Base-by-base conservation (phyloP, 1,284 basidiomycete species). In the Inonotus hispidus region DNA sequence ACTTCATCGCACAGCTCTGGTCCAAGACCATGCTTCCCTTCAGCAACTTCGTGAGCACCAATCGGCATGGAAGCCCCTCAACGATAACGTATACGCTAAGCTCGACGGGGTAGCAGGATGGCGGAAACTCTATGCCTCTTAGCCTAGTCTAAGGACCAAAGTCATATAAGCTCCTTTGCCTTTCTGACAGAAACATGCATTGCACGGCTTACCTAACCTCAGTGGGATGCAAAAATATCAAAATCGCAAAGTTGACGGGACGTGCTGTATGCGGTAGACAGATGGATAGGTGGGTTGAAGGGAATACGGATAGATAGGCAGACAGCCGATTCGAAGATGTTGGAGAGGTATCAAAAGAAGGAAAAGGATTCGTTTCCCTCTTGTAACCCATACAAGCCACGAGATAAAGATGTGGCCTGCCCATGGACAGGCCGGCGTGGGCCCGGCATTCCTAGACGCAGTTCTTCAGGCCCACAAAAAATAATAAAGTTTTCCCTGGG, bases 151-250 rank as follows among this genome's bases (percentile, higher is more conserved):
- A 6, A 16, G 13, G 16, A 43, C 16, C 16, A 35, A 37, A 29
- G 50, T 52, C 50, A 52, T 32, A 52, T 52, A 52, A 52, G 50
- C 29, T 52, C 19, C 50, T 52, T 52, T 52, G 50, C 27, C 11
- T 27, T 13, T 43, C 29, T 52, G 50, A 16, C 27, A 52, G 8
- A 11, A 27, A 39, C n/a, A 11, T 35, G 50, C n/a, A 27, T 52
- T 52, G 50, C 50, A 52, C 5, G 11, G 7, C 27, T 52, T 27
- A 52, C 50, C 50, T 52, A 32, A 32, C 32, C 32, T 8, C 32
- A 32, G n/a, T 16, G n/a, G 29, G 19, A 35, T 11, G 50, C 50
- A 52, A 35, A 32, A 32, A 14, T n/a, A 43, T 21, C 16, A n/a
- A 52, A 52, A 19, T 52, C 32, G 50, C 50, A 52, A 52, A 52